A percentile compares a stretch with the other conserved stretches of the same genome.
These are phyloP conservation scores for Fraxinus angustifolia DNA, from an alignment of 305 asterid species.

Conservation along the genomic window DNA sequence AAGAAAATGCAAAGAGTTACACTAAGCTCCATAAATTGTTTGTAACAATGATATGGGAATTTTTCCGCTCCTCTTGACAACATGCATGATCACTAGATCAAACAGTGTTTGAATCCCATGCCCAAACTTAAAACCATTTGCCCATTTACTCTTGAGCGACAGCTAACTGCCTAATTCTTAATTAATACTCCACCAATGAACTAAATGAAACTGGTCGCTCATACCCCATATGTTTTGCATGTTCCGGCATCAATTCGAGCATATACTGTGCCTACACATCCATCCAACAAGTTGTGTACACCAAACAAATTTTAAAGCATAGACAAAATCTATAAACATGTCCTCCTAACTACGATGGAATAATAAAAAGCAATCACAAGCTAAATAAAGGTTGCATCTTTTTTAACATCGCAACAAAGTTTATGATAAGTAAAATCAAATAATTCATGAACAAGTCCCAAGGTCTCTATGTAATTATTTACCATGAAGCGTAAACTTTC, in stretches of 20 bases:
- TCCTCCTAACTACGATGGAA: background rate
- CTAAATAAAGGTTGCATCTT: background rate
- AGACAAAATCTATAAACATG: background rate
- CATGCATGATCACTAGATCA: background rate
- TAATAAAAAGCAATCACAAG: background rate
- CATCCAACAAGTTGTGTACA: background rate
- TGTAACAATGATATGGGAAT: background rate
- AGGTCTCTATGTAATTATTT: background rate
- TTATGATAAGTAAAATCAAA: background rate
- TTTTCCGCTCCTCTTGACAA: background rate
- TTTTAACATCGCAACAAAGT: background rate
- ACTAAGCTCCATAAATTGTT: slow-evolving; percentile 1
- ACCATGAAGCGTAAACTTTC: slow-evolving; percentile 83
- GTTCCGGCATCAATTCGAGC: background rate
- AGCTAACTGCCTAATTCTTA: background rate
- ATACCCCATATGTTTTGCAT: background rate
- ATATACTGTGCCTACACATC: background rate
- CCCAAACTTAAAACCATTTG: slow-evolving; percentile 5
- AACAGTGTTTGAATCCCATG: background rate
- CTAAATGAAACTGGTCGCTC: background rate
- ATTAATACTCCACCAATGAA: background rate
- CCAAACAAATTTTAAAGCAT: background rate
- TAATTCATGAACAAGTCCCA: background rate
- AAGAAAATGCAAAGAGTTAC: background rate
- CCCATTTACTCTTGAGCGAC: background rate